phyloP scores from a whole-genome alignment of 2,329 filamentous ascomycete species.

The Ascosphaera aggregata region DNA sequence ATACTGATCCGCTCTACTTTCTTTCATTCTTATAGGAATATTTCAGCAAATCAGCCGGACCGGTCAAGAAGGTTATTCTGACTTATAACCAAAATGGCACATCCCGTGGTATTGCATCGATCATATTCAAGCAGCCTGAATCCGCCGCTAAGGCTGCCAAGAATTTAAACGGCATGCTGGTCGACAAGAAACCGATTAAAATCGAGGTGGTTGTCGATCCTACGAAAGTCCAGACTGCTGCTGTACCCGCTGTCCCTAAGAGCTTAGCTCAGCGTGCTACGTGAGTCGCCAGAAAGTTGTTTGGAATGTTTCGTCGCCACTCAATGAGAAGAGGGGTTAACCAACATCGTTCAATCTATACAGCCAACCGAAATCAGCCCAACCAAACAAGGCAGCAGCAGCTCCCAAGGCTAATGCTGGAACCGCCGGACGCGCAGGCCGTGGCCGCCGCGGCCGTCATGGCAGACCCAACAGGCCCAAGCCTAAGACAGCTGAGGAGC shows the following conservation, averaged over 20 bases:
- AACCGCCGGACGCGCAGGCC: conserved; percentile 24
- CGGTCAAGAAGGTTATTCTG: conserved; percentile 75
- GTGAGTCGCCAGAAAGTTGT: conserved; percentile 27
- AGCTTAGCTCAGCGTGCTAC: conserved; percentile 64
- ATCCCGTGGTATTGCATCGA: conserved; percentile 79
- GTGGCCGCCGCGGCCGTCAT: conserved; percentile 30
- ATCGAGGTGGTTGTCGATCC: conserved; percentile 70
- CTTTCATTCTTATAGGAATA: conserved; percentile 58
- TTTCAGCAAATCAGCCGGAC: conserved; percentile 66
- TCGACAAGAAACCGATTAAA: conserved; percentile 82
- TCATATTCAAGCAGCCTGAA: conserved; percentile 61
- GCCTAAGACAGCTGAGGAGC: conserved; percentile 78
- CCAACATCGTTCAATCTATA: conserved; percentile 9
- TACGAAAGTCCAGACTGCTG: conserved; percentile 25
- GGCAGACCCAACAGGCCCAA: conserved; percentile 48
- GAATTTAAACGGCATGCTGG: conserved; percentile 66
- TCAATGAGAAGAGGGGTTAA: neutral
- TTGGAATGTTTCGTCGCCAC: no score
- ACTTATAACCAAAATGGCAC: conserved; percentile 81
- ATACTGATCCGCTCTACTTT: conserved; percentile 5
- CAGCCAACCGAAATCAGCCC: conserved; percentile 36
- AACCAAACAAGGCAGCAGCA: conserved; percentile 57
- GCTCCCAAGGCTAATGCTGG: conserved; percentile 38
- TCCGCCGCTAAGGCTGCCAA: conserved; percentile 67
- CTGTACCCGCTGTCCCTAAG: conserved; percentile 44